Evolutionary conservation across 257 asterid species (phyloP), one percentile per base, ranked within the genome.

Genomic region (Handroanthus guayacan): DNA sequence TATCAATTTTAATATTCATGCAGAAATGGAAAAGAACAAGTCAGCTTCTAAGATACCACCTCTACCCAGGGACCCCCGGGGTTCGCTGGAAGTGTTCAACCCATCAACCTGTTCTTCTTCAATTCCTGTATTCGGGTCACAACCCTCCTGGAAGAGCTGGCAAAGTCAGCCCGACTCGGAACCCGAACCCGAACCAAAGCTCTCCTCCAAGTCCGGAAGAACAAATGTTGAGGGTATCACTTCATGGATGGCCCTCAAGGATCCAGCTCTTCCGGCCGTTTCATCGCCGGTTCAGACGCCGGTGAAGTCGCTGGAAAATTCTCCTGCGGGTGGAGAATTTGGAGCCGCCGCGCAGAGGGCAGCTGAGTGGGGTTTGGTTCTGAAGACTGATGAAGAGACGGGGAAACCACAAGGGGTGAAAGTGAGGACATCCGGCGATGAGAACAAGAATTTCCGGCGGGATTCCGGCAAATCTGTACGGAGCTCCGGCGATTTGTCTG

Each of bases 301-400:
- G 11, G 54, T 44, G 66, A 62, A 11, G 65, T n/a, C 72, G 56
- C 66, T 68, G 61, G 52, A 67, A 10, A 14, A 36, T 5, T 37
- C 71, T 14, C 58, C 58, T 73, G 54, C 75, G 65, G 66, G 77
- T 60, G 81, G 77, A 20, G 85, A 76, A 63, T 78, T 66, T 16
- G 97, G 93, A 37, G 86, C 86, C 39, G 99, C 97, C 3, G 94
- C 92, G 0, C 87, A 95, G 20, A 85, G 98, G 78, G 99, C 99
- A 1, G 99, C 99, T 2, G 99, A 95, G 89, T 92, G 99, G 99
- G 99, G 99, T 2, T 39, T 95, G 60, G 94, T 91, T 61, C 69
- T 95, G 81, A 87, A 91, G 75, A 91, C 97, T 0, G 97, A 95
- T 25, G 84, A 84, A 6, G 97, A 91, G 80, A 91, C 99, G 2